Conservation (phyloP, 2,329 filamentous ascomycete species). For the Orbilia ellipsospora region DNA sequence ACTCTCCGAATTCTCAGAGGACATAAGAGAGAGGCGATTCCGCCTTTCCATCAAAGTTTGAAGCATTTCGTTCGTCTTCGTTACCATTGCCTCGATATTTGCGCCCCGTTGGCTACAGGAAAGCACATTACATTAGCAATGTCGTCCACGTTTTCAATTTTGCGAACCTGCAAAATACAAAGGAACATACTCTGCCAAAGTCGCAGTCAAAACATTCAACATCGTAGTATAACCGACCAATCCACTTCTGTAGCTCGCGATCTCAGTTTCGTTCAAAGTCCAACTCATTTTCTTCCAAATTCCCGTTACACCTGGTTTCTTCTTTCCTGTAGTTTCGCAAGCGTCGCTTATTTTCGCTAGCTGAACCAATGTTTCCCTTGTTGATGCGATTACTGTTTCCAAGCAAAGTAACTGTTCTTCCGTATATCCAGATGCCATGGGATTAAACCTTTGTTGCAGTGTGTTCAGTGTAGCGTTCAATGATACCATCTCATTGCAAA, state of each 20-base stretch:
- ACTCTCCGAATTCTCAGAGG: constrained; percentile 24
- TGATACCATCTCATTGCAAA: constrained; percentile 55
- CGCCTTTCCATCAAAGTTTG: constrained; percentile 46
- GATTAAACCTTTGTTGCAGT: constrained; percentile 52
- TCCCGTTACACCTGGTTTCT: constrained; percentile 36
- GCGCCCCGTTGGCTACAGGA: constrained; percentile 44
- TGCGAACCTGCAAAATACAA: background rate
- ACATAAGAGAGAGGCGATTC: constrained; percentile 46
- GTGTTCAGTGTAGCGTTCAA: constrained; percentile 48
- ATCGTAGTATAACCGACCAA: constrained; percentile 53
- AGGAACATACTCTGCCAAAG: constrained; percentile 50
- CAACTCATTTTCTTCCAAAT: constrained; percentile 54
- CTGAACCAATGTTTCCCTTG: constrained; percentile 45
- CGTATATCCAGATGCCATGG: constrained; percentile 44
- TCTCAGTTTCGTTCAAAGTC: constrained; percentile 51
- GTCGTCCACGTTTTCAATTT: background rate
- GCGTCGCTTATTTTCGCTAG: constrained; percentile 51
- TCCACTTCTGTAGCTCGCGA: constrained; percentile 52
- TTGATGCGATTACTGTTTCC: constrained; percentile 48
- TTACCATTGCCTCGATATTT: constrained; percentile 52
- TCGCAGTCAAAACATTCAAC: constrained; percentile 48
- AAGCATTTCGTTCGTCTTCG: constrained; percentile 52
- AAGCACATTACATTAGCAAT: constrained; percentile 9
- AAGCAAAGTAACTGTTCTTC: constrained; percentile 48
- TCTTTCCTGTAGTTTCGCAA: constrained; percentile 50